These are phyloP conservation scores for Colletotrichum viniferum DNA, from an alignment of 2,329 filamentous ascomycete species.

Conservation along the genomic window DNA sequence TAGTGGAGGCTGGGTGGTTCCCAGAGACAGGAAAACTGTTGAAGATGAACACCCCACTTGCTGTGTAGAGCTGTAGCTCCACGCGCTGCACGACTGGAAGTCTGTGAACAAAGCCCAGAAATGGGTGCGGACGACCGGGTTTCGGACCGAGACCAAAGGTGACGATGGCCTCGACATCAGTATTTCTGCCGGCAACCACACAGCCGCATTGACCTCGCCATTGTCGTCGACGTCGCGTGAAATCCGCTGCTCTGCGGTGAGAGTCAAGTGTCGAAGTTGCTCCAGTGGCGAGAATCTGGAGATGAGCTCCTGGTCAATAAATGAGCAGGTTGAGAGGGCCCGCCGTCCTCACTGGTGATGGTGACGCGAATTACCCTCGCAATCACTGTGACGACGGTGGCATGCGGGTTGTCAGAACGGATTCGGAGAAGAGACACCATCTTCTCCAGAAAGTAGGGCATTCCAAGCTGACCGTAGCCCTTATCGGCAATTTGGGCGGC, in stretches of 20 bases:
- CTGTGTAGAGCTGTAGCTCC: not conserved
- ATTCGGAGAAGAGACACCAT: not conserved
- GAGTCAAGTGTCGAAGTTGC: not conserved
- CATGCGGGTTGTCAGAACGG: not conserved
- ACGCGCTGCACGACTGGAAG: not conserved
- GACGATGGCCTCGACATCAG: not conserved
- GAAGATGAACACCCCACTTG: too few relatives aligned
- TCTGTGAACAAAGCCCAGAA: not conserved
- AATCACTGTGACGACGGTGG: not conserved
- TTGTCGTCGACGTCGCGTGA: not conserved
- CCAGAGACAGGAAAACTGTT: too few relatives aligned
- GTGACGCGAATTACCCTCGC: not conserved
- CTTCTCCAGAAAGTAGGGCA: not conserved
- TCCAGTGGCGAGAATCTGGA: not conserved
- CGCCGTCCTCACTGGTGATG: not conserved
- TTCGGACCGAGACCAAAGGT: not conserved
- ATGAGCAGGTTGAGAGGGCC: not conserved
- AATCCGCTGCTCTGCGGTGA: not conserved
- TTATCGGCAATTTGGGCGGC: rapidly evolving
- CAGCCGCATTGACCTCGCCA: not conserved
- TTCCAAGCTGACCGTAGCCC: rapidly evolving
- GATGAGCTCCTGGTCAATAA: not conserved
- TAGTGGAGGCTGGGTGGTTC: too few relatives aligned
- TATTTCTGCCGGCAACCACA: not conserved
- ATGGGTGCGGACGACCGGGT: not conserved